Evolutionary conservation across 805 yeast species (phyloP), one percentile per base, ranked within the genome.

Genomic region (Candida golubevii): DNA sequence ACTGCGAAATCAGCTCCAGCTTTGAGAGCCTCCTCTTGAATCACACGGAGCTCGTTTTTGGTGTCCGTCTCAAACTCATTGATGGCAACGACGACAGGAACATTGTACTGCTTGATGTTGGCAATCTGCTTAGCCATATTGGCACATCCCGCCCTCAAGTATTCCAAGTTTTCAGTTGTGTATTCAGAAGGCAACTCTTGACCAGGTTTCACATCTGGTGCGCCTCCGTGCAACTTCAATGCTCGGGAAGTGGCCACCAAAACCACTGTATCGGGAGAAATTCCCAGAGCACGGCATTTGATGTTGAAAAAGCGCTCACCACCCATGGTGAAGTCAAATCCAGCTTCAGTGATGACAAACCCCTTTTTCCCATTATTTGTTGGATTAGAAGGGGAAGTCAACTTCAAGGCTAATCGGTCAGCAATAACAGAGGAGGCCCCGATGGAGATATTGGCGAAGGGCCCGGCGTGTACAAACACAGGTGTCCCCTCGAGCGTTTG

Each of bases 271-370:
- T 90, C 95, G 33, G 98, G 98, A 33, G 75, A 69, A 46, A 86
- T 75, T 5, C 96, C 97, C 33, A 95, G 85, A 14, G 95, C 77
- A 64, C 98, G 83, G 67, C 97, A 89, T 72, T 91, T 91, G 66
- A 91, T 91, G 73, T 91, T 88, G 69, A 91, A 79, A 71, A 91
- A 91, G 60, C 98, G 79, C 74, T 91, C 99, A 56, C 98, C 98
- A 54, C 99, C 99, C 98, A 91, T 91, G 39, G 97, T 91, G 75
- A 93, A 91, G 68, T 91, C 98, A 70, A 91, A 91, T 42, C 99
- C 99, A 33, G 98, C 97, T 67, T 91, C 99, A 40, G 99, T 91
- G 49, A 91, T 88, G 44, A 89, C 98, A 62, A 79, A 91, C 54
- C 98, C 98, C 49, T 74, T 72, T 45, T 55, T 48, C 42, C 80